Evolutionary conservation across 495 filamentous ascomycete species (phyloP), one percentile per base, ranked within the genome.

Genomic region (Podospora pseudopauciseta): DNA sequence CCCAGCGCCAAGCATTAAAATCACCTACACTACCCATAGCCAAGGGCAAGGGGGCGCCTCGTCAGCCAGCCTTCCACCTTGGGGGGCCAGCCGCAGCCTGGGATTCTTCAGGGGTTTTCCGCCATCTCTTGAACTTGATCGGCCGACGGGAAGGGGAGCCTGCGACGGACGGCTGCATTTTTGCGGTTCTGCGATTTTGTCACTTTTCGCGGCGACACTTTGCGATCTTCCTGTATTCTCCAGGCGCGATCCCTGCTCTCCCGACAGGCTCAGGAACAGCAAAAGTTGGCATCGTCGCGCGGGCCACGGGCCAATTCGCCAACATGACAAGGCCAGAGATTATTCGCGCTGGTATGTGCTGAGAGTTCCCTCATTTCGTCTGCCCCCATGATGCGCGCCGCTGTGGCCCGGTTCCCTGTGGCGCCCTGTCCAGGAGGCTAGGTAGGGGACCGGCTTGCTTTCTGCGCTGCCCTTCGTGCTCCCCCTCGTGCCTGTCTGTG

Each of bases 261-360:
- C 58, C 27, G 62, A 64, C 55, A 58, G 34, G n/a, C 28, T 63
- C 61, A 32, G 30, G 61, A 32, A 44, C 53, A 34, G 64, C 49
- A 60, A 61, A 62, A 58, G 55, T 68, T 65, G 62, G 53, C 39
- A 65, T 54, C 44, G 57, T 65, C 58, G 70, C 70, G 56, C 5
- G 70, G 69, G 67, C 60, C 65, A 49, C 65, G 53, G 56, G 66
- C 62, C 65, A 58, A 66, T 70, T 71, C 81, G 81, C 69, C 39
- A 49, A 49, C 72, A 92, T 93, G 90, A 86, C 90, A 71, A 86
- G 90, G 75, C 91, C 91, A 74, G 84, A 88, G 71, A 91, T 92
- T 68, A 88, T 94, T 77, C 85, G 91, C 80, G 91, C 91, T 74
- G 91, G 91, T 93, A 87, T 71, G 75, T 74, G 65, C 72, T 63